Evolutionary conservation across 1,284 basidiomycete species (phyloP), one percentile per base, ranked within the genome.

Genomic region (Puccinia novopanici): DNA sequence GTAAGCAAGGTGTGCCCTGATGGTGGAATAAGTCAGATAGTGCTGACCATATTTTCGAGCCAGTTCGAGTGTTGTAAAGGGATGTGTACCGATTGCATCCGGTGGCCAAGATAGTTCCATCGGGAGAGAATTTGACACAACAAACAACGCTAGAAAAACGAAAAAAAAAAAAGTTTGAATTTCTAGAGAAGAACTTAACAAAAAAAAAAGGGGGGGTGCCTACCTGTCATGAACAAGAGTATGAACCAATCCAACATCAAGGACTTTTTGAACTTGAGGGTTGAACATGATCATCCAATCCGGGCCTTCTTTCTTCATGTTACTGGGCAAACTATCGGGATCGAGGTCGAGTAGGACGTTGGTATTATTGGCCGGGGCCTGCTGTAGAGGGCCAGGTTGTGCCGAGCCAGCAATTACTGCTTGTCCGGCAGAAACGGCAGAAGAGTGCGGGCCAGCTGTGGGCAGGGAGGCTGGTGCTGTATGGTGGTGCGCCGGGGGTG

Each of bases 261-360:
- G 87, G 81, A 90, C 89, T 71, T 91, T 89, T 87, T 94, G 93
- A 30, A 88, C 90, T 84, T 92, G 91, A 19, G 93, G 92, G 85
- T 94, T 97, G 88, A 94, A 98, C 75, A 97, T 90, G 24, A 93
- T 94, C 84, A 95, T 92, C 96, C 96, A 99, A 86, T 98, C 97
- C 52, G 88, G 87, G 0, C 94, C 95, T 85, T 95, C 92, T 86
- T 92, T 93, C 83, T 89, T 89, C 76, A 89, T 84, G 68, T 89
- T 88, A 68, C 87, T 85, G 27, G 88, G 87, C 24, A 89, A 87
- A 59, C 87, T 87, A 2, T 88, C 88, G 10, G 87, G 87, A 80
- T 89, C 88, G 34, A 88, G 85, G 79, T 88, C 87, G 73, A 86
- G 86, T 0, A 87, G 82, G 40, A 87, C 84, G 6, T 84, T 81